These are phyloP conservation scores for Chaetomium globosum DNA, from an alignment of 2,329 filamentous ascomycete genomes.

Conservation along the genomic window DNA sequence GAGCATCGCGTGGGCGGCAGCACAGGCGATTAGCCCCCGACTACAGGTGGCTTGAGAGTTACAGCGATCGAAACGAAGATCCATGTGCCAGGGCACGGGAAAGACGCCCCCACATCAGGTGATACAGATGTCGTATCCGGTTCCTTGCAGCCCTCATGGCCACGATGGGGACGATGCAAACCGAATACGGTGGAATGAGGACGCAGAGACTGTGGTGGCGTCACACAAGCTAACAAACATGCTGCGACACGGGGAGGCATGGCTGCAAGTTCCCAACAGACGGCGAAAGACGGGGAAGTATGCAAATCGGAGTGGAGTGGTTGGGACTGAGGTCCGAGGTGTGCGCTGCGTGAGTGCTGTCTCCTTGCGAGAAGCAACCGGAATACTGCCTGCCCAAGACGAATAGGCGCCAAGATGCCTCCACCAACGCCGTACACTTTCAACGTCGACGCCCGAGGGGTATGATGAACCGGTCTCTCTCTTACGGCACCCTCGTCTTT, in stretches of 20 bases:
- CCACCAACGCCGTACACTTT: conserved; percentile 12
- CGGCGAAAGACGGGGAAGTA: not conserved
- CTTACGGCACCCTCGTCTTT: conserved; percentile 62
- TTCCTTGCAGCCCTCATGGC: not conserved
- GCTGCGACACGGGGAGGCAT: not conserved
- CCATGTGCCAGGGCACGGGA: not conserved
- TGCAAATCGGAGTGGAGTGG: conserved; percentile 3
- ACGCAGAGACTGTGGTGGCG: not conserved
- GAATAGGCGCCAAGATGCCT: not conserved
- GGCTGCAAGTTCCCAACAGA: not conserved
- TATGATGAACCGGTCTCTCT: not conserved
- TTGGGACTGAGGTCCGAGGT: not conserved
- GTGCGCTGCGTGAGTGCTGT: not conserved
- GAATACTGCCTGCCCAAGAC: not conserved
- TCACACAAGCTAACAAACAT: not conserved
- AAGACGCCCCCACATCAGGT: not conserved
- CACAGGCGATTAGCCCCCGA: not conserved
- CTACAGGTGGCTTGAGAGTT: not conserved
- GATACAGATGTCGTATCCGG: not conserved
- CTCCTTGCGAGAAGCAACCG: not conserved
- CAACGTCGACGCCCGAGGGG: not conserved
- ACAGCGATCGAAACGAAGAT: not conserved
- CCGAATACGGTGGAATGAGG: not conserved
- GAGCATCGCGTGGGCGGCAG: conserved; percentile 1
- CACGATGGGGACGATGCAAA: not conserved